Percentiles rank a stretch among this genome's conserved stretches.
These are phyloP conservation scores for Gamsiella multidivaricata DNA, from an alignment of 192 early-diverging fungal genomes.

Conservation along the genomic window DNA sequence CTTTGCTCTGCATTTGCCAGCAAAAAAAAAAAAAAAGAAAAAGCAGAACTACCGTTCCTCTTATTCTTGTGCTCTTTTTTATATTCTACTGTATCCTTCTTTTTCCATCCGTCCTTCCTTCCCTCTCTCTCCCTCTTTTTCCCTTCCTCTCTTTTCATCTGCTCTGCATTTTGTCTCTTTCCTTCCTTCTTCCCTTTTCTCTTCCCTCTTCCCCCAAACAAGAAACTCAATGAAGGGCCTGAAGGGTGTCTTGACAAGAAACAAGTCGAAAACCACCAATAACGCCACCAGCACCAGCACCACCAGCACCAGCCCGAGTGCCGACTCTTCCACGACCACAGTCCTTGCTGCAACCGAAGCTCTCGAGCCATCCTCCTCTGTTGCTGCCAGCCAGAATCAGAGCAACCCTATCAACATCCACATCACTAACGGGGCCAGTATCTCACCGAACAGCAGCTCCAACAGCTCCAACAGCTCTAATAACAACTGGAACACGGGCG, in stretches of 20 bases:
- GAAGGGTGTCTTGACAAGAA: conserved; percentile 48
- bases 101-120: conserved; percentile 2
- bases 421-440: neutral
- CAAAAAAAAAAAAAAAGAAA: too few relatives aligned
- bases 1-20: too few relatives aligned
- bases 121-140: neutral
- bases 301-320: neutral
- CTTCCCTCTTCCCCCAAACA: neutral
- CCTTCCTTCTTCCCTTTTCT: neutral
- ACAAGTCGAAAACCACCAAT: conserved; percentile 41
- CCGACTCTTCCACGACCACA: neutral
- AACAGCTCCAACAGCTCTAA: conserved; percentile 12
- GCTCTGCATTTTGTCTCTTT: neutral
- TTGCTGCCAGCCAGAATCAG: neutral
- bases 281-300: conserved; percentile 8
- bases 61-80: conserved; percentile 23
- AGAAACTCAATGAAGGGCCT: conserved; percentile 47
- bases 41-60: too few relatives aligned
- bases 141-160: neutral
- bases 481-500: conserved; percentile 7
- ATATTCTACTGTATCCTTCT: neutral
- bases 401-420: conserved; percentile 2
- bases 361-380: neutral
- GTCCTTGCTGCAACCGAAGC: conserved; percentile 1
- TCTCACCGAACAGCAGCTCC: neutral